Percentiles rank a stretch among this genome's conserved stretches.
These are phyloP conservation scores for Diaporthe ampelina DNA, from an alignment of 2,329 filamentous ascomycete genomes.

Conservation along the genomic window DNA sequence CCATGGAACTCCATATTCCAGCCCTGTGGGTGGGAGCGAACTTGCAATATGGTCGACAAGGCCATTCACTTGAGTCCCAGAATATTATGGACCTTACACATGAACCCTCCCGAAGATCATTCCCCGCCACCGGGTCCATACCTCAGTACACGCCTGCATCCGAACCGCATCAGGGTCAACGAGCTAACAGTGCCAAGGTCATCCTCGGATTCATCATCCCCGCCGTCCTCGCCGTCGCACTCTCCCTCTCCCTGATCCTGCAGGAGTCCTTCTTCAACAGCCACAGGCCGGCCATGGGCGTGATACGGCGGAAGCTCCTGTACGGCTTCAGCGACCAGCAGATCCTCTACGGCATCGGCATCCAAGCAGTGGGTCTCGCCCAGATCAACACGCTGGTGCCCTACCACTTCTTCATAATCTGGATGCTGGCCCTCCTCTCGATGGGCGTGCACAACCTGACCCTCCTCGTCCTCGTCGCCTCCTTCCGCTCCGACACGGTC, in stretches of 20 bases:
- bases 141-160: neutral
- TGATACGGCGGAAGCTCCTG: constrained; percentile 70
- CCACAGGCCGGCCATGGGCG: constrained; percentile 33
- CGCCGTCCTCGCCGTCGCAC: constrained; percentile 34
- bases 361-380: constrained; percentile 74
- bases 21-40: neutral
- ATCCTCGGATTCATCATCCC: constrained; percentile 41
- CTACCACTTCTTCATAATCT: constrained; percentile 80
- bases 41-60: neutral
- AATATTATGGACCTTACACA: neutral
- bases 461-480: constrained; percentile 74
- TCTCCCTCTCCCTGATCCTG: constrained; percentile 40
- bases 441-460: constrained; percentile 77
- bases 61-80: neutral
- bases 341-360: constrained; percentile 77
- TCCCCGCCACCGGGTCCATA: neutral
- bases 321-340: constrained; percentile 77
- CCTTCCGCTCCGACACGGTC: constrained; percentile 77
- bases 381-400: constrained; percentile 71
- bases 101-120: neutral
- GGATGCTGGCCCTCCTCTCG: constrained; percentile 72
- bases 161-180: neutral
- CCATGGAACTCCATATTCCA: neutral
- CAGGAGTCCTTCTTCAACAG: constrained; percentile 39
- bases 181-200: constrained; percentile 31